phyloP scores from a whole-genome alignment of 2,329 filamentous ascomycete genomes.

The Akanthomyces lecanii region DNA sequence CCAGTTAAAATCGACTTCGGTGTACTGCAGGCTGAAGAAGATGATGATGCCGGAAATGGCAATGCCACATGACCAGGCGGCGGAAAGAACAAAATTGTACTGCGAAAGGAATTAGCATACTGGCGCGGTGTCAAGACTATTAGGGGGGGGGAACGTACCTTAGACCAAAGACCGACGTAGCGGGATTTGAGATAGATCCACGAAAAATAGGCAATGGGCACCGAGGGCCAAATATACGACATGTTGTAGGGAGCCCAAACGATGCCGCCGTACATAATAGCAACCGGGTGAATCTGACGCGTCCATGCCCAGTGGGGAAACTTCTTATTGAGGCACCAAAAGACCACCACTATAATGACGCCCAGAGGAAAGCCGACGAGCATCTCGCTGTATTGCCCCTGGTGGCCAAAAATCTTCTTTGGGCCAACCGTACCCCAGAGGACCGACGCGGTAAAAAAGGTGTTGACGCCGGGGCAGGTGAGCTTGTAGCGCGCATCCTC shows the following conservation, averaged over 20 bases:
- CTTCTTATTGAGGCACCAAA: conserved; percentile 37
- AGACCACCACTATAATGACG: conserved; percentile 39
- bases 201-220: conserved; percentile 49
- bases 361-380: conserved; percentile 50
- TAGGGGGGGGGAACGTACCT: conserved; percentile 32
- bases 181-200: conserved; percentile 49
- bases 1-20: conserved; percentile 41
- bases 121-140: not conserved
- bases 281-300: conserved; percentile 46
- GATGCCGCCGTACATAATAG: conserved; percentile 43
- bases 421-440: conserved; percentile 54
- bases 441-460: conserved; percentile 53
- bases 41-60: conserved; percentile 49
- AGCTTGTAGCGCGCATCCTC: conserved; percentile 44
- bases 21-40: conserved; percentile 48
- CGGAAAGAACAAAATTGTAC: conserved; percentile 53
- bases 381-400: conserved; percentile 45
- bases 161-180: conserved; percentile 48
- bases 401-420: conserved; percentile 44
- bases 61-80: conserved; percentile 46
- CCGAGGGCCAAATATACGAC: conserved; percentile 47
- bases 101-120: conserved; percentile 18
- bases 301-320: conserved; percentile 38
- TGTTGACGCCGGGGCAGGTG: conserved; percentile 50
- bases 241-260: conserved; percentile 48